Conservation (phyloP, 208 protist species). For the Trypanosoma cruzi region DNA sequence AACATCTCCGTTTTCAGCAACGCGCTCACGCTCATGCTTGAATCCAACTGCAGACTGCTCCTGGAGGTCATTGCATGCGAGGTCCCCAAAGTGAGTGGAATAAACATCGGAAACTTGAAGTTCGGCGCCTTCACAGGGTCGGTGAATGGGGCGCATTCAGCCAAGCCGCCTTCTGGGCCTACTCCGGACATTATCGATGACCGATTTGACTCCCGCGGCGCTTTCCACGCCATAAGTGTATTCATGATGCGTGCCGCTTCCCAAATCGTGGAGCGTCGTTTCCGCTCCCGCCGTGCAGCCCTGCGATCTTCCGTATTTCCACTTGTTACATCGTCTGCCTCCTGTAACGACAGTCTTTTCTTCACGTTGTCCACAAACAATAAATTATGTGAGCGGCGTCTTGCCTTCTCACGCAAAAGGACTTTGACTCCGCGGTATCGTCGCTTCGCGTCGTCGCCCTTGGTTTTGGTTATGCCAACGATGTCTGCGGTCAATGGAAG, state of each 20-base stretch:
- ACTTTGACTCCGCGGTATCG: slow-evolving; percentile 28
- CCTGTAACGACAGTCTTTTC: neutral
- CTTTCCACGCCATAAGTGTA: slow-evolving; percentile 77
- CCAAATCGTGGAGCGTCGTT: slow-evolving; percentile 49
- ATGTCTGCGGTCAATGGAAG: slow-evolving; percentile 15
- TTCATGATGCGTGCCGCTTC: slow-evolving; percentile 70
- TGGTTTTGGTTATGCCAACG: neutral
- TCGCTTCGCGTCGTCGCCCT: neutral
- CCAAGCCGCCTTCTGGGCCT: no score
- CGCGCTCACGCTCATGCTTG: slow-evolving; percentile 1
- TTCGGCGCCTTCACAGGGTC: neutral
- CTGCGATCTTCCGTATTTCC: slow-evolving; percentile 22
- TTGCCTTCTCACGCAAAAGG: slow-evolving; percentile 23
- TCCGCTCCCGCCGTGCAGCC: slow-evolving; percentile 36
- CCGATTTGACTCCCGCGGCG: slow-evolving; percentile 1
- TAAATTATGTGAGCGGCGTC: slow-evolving; percentile 10
- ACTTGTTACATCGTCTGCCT: neutral
- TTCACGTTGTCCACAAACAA: slow-evolving; percentile 6
- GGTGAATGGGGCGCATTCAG: neutral
- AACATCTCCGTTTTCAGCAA: slow-evolving; percentile 36
- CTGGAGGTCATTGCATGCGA: neutral
- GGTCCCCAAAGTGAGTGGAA: slow-evolving; percentile 9
- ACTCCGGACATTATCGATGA: neutral
- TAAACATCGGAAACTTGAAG: slow-evolving; percentile 5
- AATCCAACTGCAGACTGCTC: neutral